Base-by-base conservation (phyloP, 345 rosid species). In the Rhizophora mangle region DNA sequence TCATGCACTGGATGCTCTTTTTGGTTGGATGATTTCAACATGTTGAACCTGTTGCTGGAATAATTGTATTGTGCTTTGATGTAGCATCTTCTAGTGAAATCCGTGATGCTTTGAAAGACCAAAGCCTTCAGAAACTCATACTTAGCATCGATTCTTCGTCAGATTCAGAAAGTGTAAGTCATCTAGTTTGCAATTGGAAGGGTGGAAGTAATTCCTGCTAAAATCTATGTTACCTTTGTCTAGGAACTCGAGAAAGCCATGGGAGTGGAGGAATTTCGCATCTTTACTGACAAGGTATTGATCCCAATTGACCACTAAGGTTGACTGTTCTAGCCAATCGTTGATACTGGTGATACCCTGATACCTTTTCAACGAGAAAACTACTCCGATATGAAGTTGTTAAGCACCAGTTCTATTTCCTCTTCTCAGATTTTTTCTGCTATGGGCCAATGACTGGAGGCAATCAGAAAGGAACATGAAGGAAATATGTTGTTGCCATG, bases 181-280 rank as follows among this genome's bases (percentile, higher is more conserved):
- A 8, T 37, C n/a, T 49, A 22, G 55, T 51, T 66, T 58, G 59
- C 24, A 30, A 59, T 65, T 70, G 55, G 64, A 51, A 27, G 22
- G 39, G 63, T 60, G 37, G 52, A 20, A 68, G 68, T 55, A 36
- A n/a, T 55, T 29, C 29, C 68, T 39, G 30, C 72, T 73, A 57
- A 81, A 63, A 60, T 27, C 39, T 58, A 34, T 52, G 36, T 57
- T 60, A n/a, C 58, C 65, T 61, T 30, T 72, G 65, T 54, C 46
- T 68, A 85, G 92, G 90, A 80, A 74, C 82, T 89, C 1, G 84
- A 80, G 54, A 84, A 81, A 71, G 92, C 90, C 63, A 82, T 81
- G 88, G 85, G 67, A 71, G 70, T 66, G 65, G 90, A 85, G 52
- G 77, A 27, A 49, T 86, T 88, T 52, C 79, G 74, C 57, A 67